A percentile compares a stretch with the other conserved stretches of the same genome.
phyloP scores from a whole-genome alignment of 2,329 filamentous ascomycete species.

The Aspergillus ustus region DNA sequence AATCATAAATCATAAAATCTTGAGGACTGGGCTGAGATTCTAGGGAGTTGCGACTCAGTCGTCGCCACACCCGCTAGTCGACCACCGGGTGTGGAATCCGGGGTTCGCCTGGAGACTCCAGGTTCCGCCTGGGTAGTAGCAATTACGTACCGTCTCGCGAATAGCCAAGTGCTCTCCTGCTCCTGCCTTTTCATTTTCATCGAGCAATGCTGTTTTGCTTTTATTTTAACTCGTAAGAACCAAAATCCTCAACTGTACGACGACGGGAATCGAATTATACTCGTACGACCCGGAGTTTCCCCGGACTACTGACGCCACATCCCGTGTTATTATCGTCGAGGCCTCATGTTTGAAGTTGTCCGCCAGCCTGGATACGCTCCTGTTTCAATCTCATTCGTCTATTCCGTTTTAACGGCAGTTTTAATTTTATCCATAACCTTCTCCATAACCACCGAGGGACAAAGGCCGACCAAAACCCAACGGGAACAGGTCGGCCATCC shows the following conservation, averaged over 20 bases:
- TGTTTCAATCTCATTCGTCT: neutral
- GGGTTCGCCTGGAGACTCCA: constrained; percentile 25
- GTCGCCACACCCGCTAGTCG: neutral
- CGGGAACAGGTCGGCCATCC: neutral
- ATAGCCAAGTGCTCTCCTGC: neutral
- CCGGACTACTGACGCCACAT: neutral
- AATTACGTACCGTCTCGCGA: neutral
- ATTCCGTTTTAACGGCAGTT: neutral
- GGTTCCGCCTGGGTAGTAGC: neutral
- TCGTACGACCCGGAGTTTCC: neutral
- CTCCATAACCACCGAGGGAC: neutral
- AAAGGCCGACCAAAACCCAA: neutral
- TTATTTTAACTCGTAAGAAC: no score
- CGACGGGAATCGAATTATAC: no score
- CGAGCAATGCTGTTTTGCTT: neutral
- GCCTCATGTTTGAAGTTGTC: neutral
- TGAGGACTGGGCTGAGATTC: neutral
- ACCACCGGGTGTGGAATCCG: constrained; percentile 18
- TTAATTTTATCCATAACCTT: neutral
- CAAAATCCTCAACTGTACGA: no score
- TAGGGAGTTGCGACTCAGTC: neutral
- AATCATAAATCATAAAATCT: neutral
- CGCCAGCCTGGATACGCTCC: neutral
- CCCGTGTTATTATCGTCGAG: neutral
- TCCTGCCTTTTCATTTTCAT: neutral